Evolutionary conservation across 495 filamentous ascomycete genomes (phyloP).

Genomic region (Durotheca rogersii): DNA sequence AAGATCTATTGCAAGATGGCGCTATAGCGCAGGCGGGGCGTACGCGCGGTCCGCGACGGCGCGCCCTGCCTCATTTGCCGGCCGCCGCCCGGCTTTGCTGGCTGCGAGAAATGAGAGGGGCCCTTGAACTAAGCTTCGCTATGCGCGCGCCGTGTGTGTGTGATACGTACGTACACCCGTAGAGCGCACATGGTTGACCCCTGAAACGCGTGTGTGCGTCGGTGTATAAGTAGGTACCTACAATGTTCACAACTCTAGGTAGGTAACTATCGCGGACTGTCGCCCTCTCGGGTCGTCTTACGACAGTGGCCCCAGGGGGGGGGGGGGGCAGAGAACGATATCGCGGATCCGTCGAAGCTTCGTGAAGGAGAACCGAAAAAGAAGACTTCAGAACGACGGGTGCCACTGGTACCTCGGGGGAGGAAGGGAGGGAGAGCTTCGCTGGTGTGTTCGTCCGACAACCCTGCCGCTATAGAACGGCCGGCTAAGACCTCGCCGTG

Average conservation of each 20-base stretch:
- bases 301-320: background rate
- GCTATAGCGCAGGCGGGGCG: too few species aligned
- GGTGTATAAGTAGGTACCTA: too few species aligned
- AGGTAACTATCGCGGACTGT: background rate
- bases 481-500: background rate
- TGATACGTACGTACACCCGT: background rate
- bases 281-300: background rate
- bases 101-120: slow-evolving; percentile 6
- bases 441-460: too few species aligned
- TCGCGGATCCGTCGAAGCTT: background rate
- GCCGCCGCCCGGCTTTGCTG: too few species aligned
- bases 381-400: too few species aligned
- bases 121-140: slow-evolving; percentile 8
- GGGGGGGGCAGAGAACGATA: too few species aligned
- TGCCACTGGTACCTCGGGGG: background rate
- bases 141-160: slow-evolving; percentile 3
- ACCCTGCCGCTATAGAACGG: slow-evolving; percentile 1
- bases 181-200: background rate
- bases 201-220: too few species aligned
- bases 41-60: too few species aligned
- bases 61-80: too few species aligned
- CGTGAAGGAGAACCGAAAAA: background rate
- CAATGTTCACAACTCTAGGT: too few species aligned
- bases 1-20: too few species aligned
- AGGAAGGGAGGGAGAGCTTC: too few species aligned